Base-by-base conservation (phyloP, 2,329 filamentous ascomycete genomes). In the Diaporthe ampelina region DNA sequence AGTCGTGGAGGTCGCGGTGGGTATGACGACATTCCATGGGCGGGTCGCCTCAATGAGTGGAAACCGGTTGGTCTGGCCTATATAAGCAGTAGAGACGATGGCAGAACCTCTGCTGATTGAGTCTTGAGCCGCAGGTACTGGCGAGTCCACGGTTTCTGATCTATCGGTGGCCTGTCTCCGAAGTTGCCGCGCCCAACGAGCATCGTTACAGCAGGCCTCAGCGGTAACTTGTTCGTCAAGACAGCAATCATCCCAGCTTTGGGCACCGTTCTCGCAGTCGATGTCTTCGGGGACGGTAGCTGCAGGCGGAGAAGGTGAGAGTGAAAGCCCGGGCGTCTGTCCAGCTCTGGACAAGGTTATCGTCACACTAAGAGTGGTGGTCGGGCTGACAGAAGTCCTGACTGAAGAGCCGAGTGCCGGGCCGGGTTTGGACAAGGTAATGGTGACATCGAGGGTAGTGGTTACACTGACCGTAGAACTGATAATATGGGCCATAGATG, bases 31-130 rank as follows among this genome's bases (percentile, higher is more conserved):
- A 8, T 26, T 58, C 59, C 54, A 69, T 21, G 50, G 26, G 21
- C 59, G 50, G 13, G 61, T 69, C 24, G 71, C 71, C 61, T 73
- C 52, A n/a, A 45, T 10, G 9, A 69, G 40, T 19, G 71, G 71
- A 35, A 43, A 10, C n/a, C 59, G 58, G 11, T 59, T 29, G 21
- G 50, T 73, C 48, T 73, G 59, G 40, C 50, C 50, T 19, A 29
- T 26, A 7, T 69, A 58, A 15, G 52, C 21, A 35, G 59, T 57
- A 54, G 43, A 73, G 52, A 69, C 61, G 26, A 73, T 56, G 35
- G 52, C 50, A 19, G 56, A 50, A 9, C 59, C 61, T 35, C 45
- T 65, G 15, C 11, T 52, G 40, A 69, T 24, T 35, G n/a, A 2
- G 21, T 37, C 19, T 15, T 2, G 11, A n/a, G 71, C n/a, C 21